Base-by-base conservation (phyloP, 306 rosid species). In the Coriaria nepalensis region DNA sequence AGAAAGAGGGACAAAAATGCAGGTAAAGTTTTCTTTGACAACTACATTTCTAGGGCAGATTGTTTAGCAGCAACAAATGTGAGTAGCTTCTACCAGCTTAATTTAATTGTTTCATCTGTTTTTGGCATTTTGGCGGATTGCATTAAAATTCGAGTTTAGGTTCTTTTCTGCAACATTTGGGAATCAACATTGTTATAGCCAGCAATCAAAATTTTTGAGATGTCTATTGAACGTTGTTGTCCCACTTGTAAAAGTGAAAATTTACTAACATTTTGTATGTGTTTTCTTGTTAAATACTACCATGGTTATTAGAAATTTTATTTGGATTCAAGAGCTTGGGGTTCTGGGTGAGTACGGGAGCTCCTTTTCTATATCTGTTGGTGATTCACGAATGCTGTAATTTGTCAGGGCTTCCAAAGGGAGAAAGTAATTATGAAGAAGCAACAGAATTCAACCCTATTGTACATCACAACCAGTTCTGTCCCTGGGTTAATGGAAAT, bases 401-500 rank as follows among this genome's bases (percentile, higher is more conserved):
- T 36, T 43, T 46, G 68, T 61, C 67, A 85, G 98, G 75, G 51
- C 93, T 85, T 53, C 90, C 90, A 38, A 85, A 82, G 73, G 96
- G 87, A 40, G 95, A 82, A 64, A 92, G 85, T 72, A 92, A 82
- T 72, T 82, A 79, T 49, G 98, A 92, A 67, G 86, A 74, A 56
- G 76, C 83, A 47, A 60, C 62, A 13, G 98, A 92, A 56, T 92
- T 92, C 67, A 95, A 92, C 63, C 96, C 98, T 49, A 79, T 85
- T 59, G 78, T 57, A 43, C 61, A 85, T 66, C 98, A 92, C 87
- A 85, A 79, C 72, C 92, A 81, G 50, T 79, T 74, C 61, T 92
- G 98, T 53, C 98, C 98, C 20, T 92, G 98, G 98, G 98, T 92
- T 59, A 92, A 92, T 60, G 98, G 93, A 47, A 92, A 79, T 67